Base-by-base conservation (phyloP, 1,284 basidiomycete genomes). In the Trichosporon sp. region DNA sequence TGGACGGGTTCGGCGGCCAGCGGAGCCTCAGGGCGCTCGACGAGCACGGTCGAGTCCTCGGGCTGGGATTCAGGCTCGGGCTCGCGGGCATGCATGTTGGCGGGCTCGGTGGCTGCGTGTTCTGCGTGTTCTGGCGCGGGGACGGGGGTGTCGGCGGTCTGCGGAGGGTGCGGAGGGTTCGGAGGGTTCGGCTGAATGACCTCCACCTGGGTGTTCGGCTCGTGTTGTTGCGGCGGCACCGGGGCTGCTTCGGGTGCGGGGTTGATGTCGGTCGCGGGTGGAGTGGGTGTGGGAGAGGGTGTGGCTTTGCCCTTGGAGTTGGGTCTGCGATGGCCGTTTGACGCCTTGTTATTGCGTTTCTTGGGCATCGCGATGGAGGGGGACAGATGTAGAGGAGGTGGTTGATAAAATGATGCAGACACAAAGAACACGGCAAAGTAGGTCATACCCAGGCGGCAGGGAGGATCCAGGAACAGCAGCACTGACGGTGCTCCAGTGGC, bases 21-120 rank as follows among this genome's bases (percentile, higher is more conserved):
- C 16, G 21, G 54, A 1, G 19, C 26, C 11, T 61, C 59, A 14
- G 32, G 31, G 31, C 32, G 59, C 32, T 63, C 59, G 16, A 63
- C 59, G 59, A 63, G 59, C 14, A 63, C 59, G 35, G 59, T 63
- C 14, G 59, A 63, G 31, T 63, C 59, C 32, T 37, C 59, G n/a
- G 51, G 51, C 10, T 21, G 32, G 14, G 59, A 12, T 35, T 16
- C 59, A 1, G 31, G 26, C 31, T 10, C 26, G 26, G 35, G 35
- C 35, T 37, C 35, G 35, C 35, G 35, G 35, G 35, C 6, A 5
- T 5, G 35, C 35, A 40, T 40, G 54, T 4, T 59, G 21, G 54
- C 54, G 21, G 54, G 43, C 43, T 46, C 54, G 6, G n/a, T 31
- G 31, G 59, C n/a, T 26, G 26, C 31, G 32, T 59, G 21, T 26